These are phyloP conservation scores for Abelmoschus esculentus DNA, from an alignment of 345 rosid genomes.

Conservation along the genomic window DNA sequence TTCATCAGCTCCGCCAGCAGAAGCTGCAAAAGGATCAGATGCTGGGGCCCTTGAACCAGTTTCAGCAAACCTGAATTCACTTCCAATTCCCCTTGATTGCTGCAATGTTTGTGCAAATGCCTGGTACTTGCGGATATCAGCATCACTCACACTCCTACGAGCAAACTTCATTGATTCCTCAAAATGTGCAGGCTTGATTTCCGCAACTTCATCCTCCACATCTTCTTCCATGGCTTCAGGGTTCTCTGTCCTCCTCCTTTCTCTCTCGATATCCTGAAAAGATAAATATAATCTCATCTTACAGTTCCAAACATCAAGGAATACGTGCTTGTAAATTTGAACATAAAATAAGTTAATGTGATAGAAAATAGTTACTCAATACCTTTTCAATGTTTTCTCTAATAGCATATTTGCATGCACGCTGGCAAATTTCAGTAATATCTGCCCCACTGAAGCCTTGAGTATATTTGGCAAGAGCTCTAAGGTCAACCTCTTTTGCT, in stretches of 20 bases:
- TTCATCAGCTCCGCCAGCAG: constrained; percentile 64
- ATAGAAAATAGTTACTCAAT: background rate
- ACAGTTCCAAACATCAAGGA: background rate
- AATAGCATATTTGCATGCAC: constrained; percentile 88
- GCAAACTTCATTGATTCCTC: background rate
- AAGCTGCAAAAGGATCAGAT: constrained; percentile 65
- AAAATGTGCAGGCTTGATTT: background rate
- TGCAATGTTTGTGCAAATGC: constrained; percentile 95
- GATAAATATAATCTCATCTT: background rate
- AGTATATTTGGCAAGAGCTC: constrained; percentile 83
- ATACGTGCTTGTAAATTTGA: background rate
- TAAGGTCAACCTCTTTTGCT: constrained; percentile 76
- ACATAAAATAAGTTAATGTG: background rate
- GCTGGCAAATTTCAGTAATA: constrained; percentile 92
- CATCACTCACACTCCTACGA: constrained; percentile 1
- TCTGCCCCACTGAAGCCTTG: constrained; percentile 97
- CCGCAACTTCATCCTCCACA: constrained; percentile 60
- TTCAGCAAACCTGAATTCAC: constrained; percentile 70
- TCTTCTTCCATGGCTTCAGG: constrained; percentile 99
- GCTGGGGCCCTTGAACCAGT: constrained; percentile 27
- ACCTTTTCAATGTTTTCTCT: constrained; percentile 95
- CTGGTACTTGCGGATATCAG: constrained; percentile 82
- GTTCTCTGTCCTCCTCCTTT: constrained; percentile 65
- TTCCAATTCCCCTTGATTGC: constrained; percentile 86
- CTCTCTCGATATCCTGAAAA: constrained; percentile 79